phyloP scores from a whole-genome alignment of 2,329 filamentous ascomycete species.

The Ophiostoma quercus region DNA sequence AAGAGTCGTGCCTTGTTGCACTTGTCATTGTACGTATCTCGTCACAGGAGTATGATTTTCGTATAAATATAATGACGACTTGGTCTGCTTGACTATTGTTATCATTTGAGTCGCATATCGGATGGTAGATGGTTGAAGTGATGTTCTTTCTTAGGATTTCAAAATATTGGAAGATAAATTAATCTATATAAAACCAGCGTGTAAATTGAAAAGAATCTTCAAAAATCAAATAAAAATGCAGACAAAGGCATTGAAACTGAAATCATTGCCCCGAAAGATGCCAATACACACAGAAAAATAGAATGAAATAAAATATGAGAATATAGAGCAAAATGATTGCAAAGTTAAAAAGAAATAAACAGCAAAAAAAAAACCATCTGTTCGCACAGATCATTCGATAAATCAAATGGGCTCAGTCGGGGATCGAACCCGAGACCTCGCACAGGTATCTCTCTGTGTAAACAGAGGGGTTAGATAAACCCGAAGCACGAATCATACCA shows the following conservation, averaged over 20 bases:
- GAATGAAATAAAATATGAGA: background rate
- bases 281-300: background rate
- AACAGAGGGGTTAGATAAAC: constrained; percentile 25
- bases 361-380: background rate
- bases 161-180: too few relatives aligned
- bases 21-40: background rate
- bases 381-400: background rate
- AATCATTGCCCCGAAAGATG: background rate
- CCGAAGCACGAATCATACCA: constrained; percentile 30
- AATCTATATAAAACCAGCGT: too few relatives aligned
- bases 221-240: too few relatives aligned
- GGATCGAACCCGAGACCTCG: constrained; percentile 30
- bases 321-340: background rate
- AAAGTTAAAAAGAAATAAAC: background rate
- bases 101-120: background rate
- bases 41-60: background rate
- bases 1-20: background rate
- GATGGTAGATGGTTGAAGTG: too few relatives aligned
- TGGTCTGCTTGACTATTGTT: background rate
- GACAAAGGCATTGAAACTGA: too few relatives aligned
- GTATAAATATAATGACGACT: background rate
- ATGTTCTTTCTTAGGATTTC: too few relatives aligned
- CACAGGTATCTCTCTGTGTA: constrained; percentile 25
- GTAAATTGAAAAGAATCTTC: too few relatives aligned
- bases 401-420: constrained; percentile 28